phyloP scores from a whole-genome alignment of 2,329 filamentous ascomycete genomes.

The Trichoderma guizhouense region DNA sequence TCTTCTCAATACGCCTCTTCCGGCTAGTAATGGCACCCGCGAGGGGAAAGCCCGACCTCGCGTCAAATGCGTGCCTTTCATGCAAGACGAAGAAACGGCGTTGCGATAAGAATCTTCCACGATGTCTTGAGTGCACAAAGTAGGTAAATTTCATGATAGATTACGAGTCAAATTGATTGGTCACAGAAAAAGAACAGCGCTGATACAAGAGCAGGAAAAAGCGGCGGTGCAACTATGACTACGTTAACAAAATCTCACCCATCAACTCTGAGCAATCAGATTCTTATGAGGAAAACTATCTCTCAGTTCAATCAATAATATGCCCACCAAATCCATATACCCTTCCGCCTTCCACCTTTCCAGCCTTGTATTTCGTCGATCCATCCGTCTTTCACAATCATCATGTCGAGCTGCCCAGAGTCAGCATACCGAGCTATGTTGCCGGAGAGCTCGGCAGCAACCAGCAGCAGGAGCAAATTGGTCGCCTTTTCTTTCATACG shows the following conservation, averaged over 20 bases:
- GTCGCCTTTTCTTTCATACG: not conserved
- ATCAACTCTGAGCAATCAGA: not conserved
- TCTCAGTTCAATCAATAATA: not conserved
- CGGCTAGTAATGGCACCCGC: not conserved
- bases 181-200: not conserved
- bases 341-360: not conserved
- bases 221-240: not conserved
- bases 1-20: not conserved
- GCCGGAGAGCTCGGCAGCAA: not conserved
- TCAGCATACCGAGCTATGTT: not conserved
- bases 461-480: not conserved
- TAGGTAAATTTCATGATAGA: not conserved
- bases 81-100: conserved; percentile 6
- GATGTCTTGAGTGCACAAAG: not conserved
- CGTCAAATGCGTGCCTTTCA: not conserved
- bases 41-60: not conserved
- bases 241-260: not conserved
- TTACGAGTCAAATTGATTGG: not conserved
- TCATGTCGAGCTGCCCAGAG: not conserved
- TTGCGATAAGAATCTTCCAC: conserved; percentile 1
- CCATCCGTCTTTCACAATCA: conserved; percentile 5
- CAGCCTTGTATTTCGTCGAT: not conserved
- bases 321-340: not conserved
- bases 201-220: not conserved
- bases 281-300: not conserved